Conservation (phyloP, 768 basidiomycete species). For the Cystobasidium ongulense region DNA sequence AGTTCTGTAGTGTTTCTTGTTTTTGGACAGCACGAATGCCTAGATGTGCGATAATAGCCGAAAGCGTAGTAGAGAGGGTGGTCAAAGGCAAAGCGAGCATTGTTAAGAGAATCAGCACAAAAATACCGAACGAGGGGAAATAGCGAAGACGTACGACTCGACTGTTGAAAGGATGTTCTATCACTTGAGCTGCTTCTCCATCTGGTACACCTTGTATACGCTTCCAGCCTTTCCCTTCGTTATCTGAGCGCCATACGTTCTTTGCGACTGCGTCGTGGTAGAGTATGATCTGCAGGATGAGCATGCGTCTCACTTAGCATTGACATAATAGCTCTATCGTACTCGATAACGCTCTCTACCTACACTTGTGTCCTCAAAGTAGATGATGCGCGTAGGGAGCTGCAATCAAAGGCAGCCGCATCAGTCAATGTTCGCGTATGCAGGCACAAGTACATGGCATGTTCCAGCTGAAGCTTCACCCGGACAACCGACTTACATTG, state of each 20-base stretch:
- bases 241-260: conserved; percentile 64
- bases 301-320: conserved; percentile 19
- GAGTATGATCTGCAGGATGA: conserved; percentile 54
- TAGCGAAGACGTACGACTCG: conserved; percentile 53
- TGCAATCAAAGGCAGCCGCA: neutral
- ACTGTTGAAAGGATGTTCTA: conserved; percentile 80
- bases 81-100: neutral
- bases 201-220: conserved; percentile 51
- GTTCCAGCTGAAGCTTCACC: neutral
- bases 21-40: conserved; percentile 77
- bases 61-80: neutral
- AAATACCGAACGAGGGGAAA: neutral
- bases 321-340: neutral
- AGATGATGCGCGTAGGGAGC: conserved; percentile 46
- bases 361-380: conserved; percentile 87
- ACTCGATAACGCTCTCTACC: too few species aligned
- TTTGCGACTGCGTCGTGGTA: conserved; percentile 68
- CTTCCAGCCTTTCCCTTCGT: conserved; percentile 74
- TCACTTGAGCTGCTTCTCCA: conserved; percentile 61
- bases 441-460: neutral
- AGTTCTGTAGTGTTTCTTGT: conserved; percentile 75
- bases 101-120: neutral
- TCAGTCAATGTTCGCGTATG: neutral
- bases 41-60: conserved; percentile 42
- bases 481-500: conserved; percentile 15